Evolutionary conservation across 768 basidiomycete genomes (phyloP).

Genomic region (Rhodotorula taiwanensis): DNA sequence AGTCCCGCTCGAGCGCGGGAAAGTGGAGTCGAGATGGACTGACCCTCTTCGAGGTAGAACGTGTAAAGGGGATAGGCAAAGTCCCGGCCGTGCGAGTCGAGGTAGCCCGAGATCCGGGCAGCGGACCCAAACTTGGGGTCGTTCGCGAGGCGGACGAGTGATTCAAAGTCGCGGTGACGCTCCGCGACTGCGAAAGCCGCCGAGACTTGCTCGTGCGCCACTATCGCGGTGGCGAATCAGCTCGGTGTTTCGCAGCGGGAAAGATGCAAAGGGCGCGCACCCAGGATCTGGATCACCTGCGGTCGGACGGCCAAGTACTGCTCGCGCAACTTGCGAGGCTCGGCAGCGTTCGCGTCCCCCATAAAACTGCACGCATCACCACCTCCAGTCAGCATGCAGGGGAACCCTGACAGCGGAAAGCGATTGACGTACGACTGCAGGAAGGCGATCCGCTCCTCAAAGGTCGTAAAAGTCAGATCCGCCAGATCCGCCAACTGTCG

Average conservation of each 20-base stretch:
- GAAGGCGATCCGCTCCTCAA: conserved; percentile 37
- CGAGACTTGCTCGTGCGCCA: conserved; percentile 58
- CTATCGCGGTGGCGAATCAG: conserved; percentile 47
- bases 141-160: conserved; percentile 70
- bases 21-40: background rate
- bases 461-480: conserved; percentile 39
- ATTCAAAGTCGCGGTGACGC: conserved; percentile 74
- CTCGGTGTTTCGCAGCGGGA: background rate
- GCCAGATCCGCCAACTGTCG: conserved; percentile 44
- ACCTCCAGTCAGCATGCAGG: background rate
- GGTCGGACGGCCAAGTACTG: conserved; percentile 67
- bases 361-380: conserved; percentile 13
- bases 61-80: conserved; percentile 54
- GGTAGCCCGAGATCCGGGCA: conserved; percentile 55
- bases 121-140: conserved; percentile 51
- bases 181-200: conserved; percentile 79
- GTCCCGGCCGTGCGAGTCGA: conserved; percentile 67
- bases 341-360: conserved; percentile 50
- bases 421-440: conserved; percentile 15
- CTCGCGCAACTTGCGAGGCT: conserved; percentile 57
- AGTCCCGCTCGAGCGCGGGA: rapidly evolving
- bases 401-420: background rate
- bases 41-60: background rate
- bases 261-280: conserved; percentile 50
- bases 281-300: conserved; percentile 68